Percentiles rank a stretch among this genome's conserved stretches.
These are phyloP conservation scores for Coniochaeta sp. DNA, from an alignment of 2,329 filamentous ascomycete species.

Conservation along the genomic window DNA sequence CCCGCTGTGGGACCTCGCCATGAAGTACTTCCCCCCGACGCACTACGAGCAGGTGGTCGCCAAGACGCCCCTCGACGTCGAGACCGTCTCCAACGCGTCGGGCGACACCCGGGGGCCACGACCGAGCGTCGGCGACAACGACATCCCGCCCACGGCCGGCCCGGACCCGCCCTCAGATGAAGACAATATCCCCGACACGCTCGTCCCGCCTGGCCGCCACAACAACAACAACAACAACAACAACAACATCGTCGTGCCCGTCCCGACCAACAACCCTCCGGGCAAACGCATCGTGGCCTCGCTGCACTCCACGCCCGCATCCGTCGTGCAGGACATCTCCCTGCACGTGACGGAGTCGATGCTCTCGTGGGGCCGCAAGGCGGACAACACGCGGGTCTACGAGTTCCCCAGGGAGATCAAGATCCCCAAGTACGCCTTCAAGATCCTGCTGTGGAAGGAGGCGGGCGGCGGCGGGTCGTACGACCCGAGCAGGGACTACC, in stretches of 20 bases:
- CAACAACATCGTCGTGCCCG: no score
- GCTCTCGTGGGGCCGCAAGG: constrained; percentile 70
- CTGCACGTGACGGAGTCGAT: constrained; percentile 60
- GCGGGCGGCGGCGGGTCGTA: no score
- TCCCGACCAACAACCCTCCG: constrained; percentile 22
- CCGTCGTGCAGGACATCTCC: constrained; percentile 53
- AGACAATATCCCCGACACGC: constrained; percentile 25
- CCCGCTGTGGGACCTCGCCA: constrained; percentile 47
- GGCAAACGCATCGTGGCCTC: constrained; percentile 50
- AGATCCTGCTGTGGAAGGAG: constrained; percentile 66
- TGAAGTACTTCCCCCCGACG: constrained; percentile 50
- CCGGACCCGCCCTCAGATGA: constrained; percentile 2
- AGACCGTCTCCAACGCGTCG: constrained; percentile 2
- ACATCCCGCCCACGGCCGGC: constrained; percentile 8
- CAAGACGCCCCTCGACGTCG: background rate
- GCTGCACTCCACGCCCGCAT: constrained; percentile 58
- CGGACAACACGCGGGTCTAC: constrained; percentile 62
- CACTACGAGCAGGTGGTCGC: constrained; percentile 9
- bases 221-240: no score
- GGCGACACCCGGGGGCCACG: constrained; percentile 4
- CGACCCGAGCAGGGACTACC: constrained; percentile 47
- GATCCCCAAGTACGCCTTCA: constrained; percentile 76
- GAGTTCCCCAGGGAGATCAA: constrained; percentile 55
- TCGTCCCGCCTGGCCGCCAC: constrained; percentile 23
- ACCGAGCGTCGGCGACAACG: constrained; percentile 1